These are phyloP conservation scores for Phytopythium litorale DNA, from an alignment of 352 stramenopile species.

Conservation along the genomic window DNA sequence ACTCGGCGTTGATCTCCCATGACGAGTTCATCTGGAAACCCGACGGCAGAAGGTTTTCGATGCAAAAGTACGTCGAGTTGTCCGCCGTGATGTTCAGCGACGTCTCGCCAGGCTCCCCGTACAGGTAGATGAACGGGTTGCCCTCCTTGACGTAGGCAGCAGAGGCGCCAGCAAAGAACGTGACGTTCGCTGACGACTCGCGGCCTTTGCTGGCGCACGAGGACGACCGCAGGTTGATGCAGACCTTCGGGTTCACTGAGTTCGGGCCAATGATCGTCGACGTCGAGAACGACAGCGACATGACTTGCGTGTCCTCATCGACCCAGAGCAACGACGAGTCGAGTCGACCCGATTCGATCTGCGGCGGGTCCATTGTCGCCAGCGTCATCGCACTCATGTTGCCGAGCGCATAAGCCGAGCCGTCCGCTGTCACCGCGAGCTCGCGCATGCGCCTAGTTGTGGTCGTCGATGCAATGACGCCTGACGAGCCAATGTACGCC, in stretches of 20 bases:
- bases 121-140: conserved; percentile 74
- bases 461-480: conserved; percentile 26
- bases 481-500: conserved; percentile 48
- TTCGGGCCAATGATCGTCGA: conserved; percentile 63
- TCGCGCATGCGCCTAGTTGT: conserved; percentile 39
- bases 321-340: conserved; percentile 79
- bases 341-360: conserved; percentile 33
- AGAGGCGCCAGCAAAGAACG: conserved; percentile 27
- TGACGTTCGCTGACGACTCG: conserved; percentile 40
- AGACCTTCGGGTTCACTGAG: conserved; percentile 64
- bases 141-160: conserved; percentile 69
- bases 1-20: conserved; percentile 66
- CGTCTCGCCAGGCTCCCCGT: conserved; percentile 51
- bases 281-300: conserved; percentile 76
- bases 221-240: conserved; percentile 54
- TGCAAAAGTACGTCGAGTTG: conserved; percentile 76
- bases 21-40: conserved; percentile 48
- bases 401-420: conserved; percentile 12
- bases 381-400: conserved; percentile 51
- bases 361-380: conserved; percentile 51
- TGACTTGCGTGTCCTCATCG: conserved; percentile 53
- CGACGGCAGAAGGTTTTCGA: conserved; percentile 61
- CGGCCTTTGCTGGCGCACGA: conserved; percentile 48
- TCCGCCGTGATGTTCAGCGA: conserved; percentile 38
- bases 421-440: conserved; percentile 30